Evolutionary conservation across 495 filamentous ascomycete genomes (phyloP), one percentile per base, ranked within the genome.

Genomic region (Umbilicaria muhlenbergii): DNA sequence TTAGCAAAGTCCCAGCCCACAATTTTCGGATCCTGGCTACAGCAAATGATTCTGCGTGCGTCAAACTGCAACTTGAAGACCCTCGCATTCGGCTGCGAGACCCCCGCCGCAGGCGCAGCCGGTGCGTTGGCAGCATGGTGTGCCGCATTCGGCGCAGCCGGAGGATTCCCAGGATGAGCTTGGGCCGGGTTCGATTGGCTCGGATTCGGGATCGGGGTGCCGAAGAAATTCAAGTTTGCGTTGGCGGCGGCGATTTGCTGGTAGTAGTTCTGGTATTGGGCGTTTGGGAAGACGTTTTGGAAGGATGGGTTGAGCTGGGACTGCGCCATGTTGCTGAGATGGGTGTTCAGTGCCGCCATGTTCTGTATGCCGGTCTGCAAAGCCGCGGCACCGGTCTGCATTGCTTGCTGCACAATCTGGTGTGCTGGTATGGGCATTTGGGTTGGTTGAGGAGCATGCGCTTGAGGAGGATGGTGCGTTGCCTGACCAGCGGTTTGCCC

Each of bases 21-120:
- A 47, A 98, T 96, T 40, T 80, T 77, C 28, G 78, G 81, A 44
- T 91, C 82, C 53, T 94, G 86, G 38, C 80, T 85, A 51, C 89
- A 93, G 62, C 87, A 94, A 42, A 98, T 83, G 58, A 98, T 93
- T 56, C 88, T 79, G 37, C 89, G 72, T 0, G 87, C 80, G 54
- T 98, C 91, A 52, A 95, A 98, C 64, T 98, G 92, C 19, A 96
- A 69, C 62, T 98, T 98, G 65, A 95, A 98, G n/a, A 98, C 84
- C 21, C 91, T 63, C 12, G 77, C 72, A 45, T 76, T 76, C 47
- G 46, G 71, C 64, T 42, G 63, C 46, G 47, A 38, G 31, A 44
- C 36, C 16, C 41, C 45, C n/a, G 42, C 28, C 28, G 32, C 39
- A 38, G 11, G 21, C 43, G 36, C 31, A 28, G 24, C 24, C 5